phyloP scores from a whole-genome alignment of 176 grass and related monocot genomes.

The Cenchrus purpureus region DNA sequence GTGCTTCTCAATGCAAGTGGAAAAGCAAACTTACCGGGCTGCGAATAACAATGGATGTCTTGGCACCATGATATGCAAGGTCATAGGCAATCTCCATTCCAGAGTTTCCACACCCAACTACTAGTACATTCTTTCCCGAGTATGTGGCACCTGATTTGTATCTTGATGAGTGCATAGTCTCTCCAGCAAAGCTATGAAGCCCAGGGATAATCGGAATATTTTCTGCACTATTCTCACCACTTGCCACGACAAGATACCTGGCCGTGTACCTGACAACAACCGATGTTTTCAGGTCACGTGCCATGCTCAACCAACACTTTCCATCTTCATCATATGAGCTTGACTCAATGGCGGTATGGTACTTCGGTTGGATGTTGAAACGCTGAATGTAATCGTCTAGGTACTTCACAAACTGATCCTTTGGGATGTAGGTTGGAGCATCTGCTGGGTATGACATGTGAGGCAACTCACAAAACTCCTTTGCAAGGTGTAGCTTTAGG shows the following conservation, averaged over 20 bases:
- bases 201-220: too few species aligned
- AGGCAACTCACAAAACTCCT: slow-evolving; percentile 46
- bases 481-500: slow-evolving; percentile 43
- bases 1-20: too few species aligned
- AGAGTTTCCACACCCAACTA: too few species aligned
- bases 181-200: too few species aligned
- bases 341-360: background rate
- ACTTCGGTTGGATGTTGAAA: slow-evolving; percentile 10
- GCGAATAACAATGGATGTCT: too few species aligned
- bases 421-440: slow-evolving; percentile 34
- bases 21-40: too few species aligned
- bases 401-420: slow-evolving; percentile 28
- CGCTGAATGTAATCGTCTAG: background rate
- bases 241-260: background rate
- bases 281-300: background rate
- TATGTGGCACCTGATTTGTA: too few species aligned
- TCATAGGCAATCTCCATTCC: too few species aligned
- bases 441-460: background rate
- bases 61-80: too few species aligned
- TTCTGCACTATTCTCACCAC: background rate
- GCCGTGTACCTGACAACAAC: background rate
- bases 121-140: too few species aligned
- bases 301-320: background rate
- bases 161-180: too few species aligned
- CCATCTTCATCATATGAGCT: background rate